These are phyloP conservation scores for Euphorbia tirucalli DNA, from an alignment of 345 rosid species.

Conservation along the genomic window DNA sequence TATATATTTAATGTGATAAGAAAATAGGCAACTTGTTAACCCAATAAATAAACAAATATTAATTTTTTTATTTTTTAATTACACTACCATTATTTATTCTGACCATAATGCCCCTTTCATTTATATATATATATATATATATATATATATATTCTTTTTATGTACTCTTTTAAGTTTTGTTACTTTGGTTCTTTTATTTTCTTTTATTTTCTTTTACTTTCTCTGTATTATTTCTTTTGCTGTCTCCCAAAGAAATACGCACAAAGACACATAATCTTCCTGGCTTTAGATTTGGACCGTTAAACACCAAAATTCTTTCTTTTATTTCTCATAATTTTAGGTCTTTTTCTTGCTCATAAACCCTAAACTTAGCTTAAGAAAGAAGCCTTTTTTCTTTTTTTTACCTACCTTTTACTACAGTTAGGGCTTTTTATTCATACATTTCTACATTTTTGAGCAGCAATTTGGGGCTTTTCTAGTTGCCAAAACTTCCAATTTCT, in stretches of 20 bases:
- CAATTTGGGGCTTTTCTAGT: neutral
- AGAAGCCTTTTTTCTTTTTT: neutral
- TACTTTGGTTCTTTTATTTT: neutral
- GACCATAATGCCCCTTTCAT: neutral
- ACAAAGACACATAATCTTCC: neutral
- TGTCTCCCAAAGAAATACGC: neutral
- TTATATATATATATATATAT: too few species aligned
- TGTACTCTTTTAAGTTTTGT: neutral
- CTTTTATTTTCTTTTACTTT: constrained; percentile 3
- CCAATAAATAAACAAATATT: too few species aligned
- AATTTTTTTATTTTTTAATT: too few species aligned
- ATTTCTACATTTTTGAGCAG: too few species aligned
- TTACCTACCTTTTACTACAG: constrained; percentile 1
- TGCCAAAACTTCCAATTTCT: neutral
- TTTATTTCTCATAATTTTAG: neutral
- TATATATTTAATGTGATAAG: too few species aligned
- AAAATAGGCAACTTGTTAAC: too few species aligned
- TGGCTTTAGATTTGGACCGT: constrained; percentile 19
- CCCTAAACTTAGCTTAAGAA: neutral
- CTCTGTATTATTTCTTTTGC: neutral
- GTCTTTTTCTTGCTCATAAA: neutral
- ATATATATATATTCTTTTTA: neutral
- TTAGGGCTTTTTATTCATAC: neutral
- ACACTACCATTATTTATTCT: too few species aligned
- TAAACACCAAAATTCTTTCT: neutral